These are phyloP conservation scores for Agroathelia rolfsii DNA, from an alignment of 1,284 basidiomycete species.

Conservation along the genomic window DNA sequence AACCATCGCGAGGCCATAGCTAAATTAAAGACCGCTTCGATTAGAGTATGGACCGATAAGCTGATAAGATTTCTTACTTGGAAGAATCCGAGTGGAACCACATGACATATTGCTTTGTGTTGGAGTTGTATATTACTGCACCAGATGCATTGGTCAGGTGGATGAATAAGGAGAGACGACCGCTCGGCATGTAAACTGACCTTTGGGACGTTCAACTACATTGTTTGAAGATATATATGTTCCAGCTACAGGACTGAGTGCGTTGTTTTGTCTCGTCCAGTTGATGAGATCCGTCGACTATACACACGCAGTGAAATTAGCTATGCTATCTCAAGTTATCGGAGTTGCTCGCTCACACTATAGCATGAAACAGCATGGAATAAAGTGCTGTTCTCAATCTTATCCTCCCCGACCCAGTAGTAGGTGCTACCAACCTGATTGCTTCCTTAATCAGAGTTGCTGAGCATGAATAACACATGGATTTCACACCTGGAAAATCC, in stretches of 20 bases:
- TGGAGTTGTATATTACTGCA: slow-evolving; percentile 3
- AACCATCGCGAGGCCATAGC: slow-evolving; percentile 53
- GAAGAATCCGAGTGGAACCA: slow-evolving; percentile 62
- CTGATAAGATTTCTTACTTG: slow-evolving; percentile 32
- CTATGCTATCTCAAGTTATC: background rate
- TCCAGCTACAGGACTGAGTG: slow-evolving; percentile 39
- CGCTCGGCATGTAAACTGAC: too few species aligned
- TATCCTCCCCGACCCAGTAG: slow-evolving; percentile 63
- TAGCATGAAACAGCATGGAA: slow-evolving; percentile 55
- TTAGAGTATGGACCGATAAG: background rate
- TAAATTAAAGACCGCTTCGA: slow-evolving; percentile 16
- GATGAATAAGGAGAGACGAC: too few species aligned
- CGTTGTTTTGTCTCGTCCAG: slow-evolving; percentile 52
- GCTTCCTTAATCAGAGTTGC: slow-evolving; percentile 2
- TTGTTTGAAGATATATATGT: slow-evolving; percentile 51
- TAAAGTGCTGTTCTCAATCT: slow-evolving; percentile 41
- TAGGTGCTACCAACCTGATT: slow-evolving; percentile 47
- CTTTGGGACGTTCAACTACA: slow-evolving; percentile 57
- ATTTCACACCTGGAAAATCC: slow-evolving; percentile 44
- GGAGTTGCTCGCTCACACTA: slow-evolving; percentile 23
- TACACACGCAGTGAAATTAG: slow-evolving; percentile 1
- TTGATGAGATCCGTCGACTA: slow-evolving; percentile 43
- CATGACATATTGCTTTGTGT: slow-evolving; percentile 63
- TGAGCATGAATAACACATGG: slow-evolving; percentile 1
- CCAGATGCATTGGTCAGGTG: too few species aligned